Percentiles rank a stretch among this genome's conserved stretches.
Conservation (phyloP, 495 filamentous ascomycete genomes). For the Lophiotrema nucula region DNA sequence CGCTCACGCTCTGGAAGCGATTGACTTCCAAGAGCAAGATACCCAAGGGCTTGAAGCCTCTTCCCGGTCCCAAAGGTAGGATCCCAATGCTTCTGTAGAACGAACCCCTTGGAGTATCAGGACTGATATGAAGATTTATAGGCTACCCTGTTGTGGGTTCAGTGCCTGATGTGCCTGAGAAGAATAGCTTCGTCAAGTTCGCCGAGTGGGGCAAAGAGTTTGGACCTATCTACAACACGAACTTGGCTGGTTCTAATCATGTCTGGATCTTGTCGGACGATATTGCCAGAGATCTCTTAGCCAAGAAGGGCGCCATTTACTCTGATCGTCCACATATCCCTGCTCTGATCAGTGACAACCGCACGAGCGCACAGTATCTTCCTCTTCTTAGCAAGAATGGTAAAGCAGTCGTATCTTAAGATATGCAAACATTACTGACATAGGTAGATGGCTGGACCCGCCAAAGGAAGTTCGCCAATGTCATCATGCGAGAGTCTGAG, state of each 20-base stretch:
- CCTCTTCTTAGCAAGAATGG: constrained; percentile 54
- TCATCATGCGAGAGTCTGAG: constrained; percentile 52
- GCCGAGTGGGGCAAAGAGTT: constrained; percentile 62
- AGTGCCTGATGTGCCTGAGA: constrained; percentile 56
- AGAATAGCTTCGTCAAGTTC: constrained; percentile 56
- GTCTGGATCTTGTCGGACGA: constrained; percentile 61
- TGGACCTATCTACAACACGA: constrained; percentile 61
- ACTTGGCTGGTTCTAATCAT: constrained; percentile 55
- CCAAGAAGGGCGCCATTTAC: constrained; percentile 59
- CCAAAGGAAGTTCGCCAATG: constrained; percentile 58
- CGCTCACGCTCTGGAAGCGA: constrained; percentile 23
- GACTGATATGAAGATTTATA: constrained; percentile 8
- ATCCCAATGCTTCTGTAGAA: too few relatives aligned
- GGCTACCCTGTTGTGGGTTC: constrained; percentile 55
- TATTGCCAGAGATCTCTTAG: constrained; percentile 58
- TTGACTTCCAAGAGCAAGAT: constrained; percentile 19
- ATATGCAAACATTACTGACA: constrained; percentile 11
- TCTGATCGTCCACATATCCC: constrained; percentile 57
- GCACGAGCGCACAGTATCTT: constrained; percentile 56
- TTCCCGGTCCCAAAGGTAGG: constrained; percentile 44
- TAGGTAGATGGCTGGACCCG: constrained; percentile 54
- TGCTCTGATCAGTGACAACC: constrained; percentile 49
- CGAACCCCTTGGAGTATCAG: not conserved
- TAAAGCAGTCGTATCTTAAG: constrained; percentile 25
- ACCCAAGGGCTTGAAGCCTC: constrained; percentile 35